Evolutionary conservation across 2,329 filamentous ascomycete species (phyloP).

Genomic region (Arthrocladium fulminans): DNA sequence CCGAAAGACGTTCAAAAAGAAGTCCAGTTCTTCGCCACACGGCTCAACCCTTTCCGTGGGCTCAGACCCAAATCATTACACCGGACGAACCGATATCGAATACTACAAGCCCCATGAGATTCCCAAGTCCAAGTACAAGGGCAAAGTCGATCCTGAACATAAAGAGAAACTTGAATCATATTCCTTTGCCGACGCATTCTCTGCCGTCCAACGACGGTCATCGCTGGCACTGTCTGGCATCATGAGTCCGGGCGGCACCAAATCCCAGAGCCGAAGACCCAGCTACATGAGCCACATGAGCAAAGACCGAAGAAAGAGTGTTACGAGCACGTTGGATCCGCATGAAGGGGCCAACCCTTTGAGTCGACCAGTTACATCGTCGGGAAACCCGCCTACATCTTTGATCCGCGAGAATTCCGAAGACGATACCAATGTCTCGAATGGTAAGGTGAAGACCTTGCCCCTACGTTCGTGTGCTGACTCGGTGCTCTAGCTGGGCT

Average conservation of each 20-base stretch:
- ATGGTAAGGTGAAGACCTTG: constrained; percentile 13
- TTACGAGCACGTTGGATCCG: background rate
- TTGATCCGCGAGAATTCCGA: constrained; percentile 13
- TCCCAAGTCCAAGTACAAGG: constrained; percentile 41
- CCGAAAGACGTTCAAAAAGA: constrained; percentile 16
- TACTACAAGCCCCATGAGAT: constrained; percentile 41
- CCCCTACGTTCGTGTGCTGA: background rate
- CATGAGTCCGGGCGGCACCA: constrained; percentile 22
- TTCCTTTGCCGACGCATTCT: constrained; percentile 31
- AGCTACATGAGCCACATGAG: constrained; percentile 18
- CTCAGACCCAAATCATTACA: constrained; percentile 17
- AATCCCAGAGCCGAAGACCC: constrained; percentile 22
- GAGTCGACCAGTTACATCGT: constrained; percentile 12
- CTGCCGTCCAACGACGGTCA: constrained; percentile 12
- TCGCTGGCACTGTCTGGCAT: constrained; percentile 19
- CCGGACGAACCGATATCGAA: constrained; percentile 33
- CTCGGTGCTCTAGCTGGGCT: constrained; percentile 19
- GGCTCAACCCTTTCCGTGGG: background rate
- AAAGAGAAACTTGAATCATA: constrained; percentile 36
- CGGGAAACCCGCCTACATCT: background rate
- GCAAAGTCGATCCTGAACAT: constrained; percentile 39
- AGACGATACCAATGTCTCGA: constrained; percentile 18
- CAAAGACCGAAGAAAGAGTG: constrained; percentile 1
- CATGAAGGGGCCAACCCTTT: constrained; percentile 5
- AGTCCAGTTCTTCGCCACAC: constrained; percentile 9